phyloP scores from a whole-genome alignment of 331 rosid genomes.

The Pyrus hybrid region DNA sequence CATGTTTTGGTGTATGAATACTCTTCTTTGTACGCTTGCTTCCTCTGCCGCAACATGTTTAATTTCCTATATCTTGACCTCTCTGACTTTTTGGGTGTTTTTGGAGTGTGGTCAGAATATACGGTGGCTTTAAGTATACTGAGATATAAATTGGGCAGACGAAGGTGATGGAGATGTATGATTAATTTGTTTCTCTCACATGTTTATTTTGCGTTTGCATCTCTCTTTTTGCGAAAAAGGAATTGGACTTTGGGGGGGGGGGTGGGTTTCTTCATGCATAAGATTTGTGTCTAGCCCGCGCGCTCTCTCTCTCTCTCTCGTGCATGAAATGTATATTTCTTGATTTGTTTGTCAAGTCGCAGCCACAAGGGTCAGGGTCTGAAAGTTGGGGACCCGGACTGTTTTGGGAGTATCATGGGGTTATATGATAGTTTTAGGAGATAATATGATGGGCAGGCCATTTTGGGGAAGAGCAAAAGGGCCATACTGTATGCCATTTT shows the following conservation, averaged over 20 bases:
- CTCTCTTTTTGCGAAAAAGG: not conserved
- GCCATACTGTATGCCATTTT: constrained; percentile 84
- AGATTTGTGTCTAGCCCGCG: not conserved
- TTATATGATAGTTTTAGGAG: constrained; percentile 23
- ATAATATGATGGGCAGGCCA: constrained; percentile 70
- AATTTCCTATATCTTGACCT: not conserved
- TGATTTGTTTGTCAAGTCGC: too few species aligned
- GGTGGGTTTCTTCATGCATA: not conserved
- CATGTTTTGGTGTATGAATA: not conserved
- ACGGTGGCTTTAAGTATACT: too few species aligned
- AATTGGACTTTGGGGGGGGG: not conserved
- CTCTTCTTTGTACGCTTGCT: not conserved
- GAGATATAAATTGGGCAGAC: too few species aligned
- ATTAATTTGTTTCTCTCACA: too few species aligned
- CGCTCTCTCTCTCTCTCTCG: too few species aligned
- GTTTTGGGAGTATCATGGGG: not conserved
- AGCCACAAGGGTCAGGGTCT: not conserved
- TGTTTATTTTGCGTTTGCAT: not conserved
- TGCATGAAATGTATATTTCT: not conserved
- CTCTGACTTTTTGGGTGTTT: not conserved
- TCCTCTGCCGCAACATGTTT: not conserved
- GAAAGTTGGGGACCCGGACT: not conserved
- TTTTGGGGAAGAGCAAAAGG: constrained; percentile 92
- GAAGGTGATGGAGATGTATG: too few species aligned
- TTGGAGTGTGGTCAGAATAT: too few species aligned